phyloP scores from a whole-genome alignment of 495 filamentous ascomycete genomes.

The Aspergillus avenaceus region DNA sequence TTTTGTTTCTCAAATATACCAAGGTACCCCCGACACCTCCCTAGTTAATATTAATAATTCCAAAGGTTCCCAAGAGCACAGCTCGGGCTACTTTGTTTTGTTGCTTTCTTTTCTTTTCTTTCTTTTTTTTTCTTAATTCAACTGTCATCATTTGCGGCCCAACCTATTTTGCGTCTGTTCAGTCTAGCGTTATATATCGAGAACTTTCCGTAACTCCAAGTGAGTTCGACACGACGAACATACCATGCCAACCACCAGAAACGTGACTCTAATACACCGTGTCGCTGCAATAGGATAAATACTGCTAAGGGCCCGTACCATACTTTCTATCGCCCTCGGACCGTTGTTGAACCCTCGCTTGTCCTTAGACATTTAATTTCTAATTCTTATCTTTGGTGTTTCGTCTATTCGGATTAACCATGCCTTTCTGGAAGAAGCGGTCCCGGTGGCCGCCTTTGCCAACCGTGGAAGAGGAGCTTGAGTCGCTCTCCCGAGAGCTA shows the following conservation, averaged over 20 bases:
- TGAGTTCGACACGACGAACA: constrained; percentile 13
- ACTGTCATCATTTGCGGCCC: not conserved
- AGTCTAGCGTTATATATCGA: not conserved
- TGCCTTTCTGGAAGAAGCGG: constrained; percentile 29
- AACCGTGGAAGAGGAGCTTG: constrained; percentile 41
- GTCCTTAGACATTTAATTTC: constrained; percentile 2
- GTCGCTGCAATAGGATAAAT: constrained; percentile 16
- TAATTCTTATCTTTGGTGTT: constrained; percentile 3
- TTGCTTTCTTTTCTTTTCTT: not conserved
- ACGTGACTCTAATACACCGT: constrained; percentile 15
- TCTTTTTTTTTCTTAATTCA: not conserved
- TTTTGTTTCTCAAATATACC: constrained; percentile 3
- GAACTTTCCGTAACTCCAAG: constrained; percentile 11
- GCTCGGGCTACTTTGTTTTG: not conserved
- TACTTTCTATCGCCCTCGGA: constrained; percentile 1
- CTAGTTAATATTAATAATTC: constrained; percentile 5
- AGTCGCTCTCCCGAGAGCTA: constrained; percentile 39
- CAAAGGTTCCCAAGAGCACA: not conserved
- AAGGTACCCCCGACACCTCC: not conserved
- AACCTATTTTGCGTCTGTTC: not conserved
- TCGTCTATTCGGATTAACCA: constrained; percentile 13
- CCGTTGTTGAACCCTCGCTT: not conserved
- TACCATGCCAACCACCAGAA: constrained; percentile 20
- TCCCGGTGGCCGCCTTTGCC: constrained; percentile 38
- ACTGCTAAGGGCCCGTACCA: not conserved